Base-by-base conservation (phyloP, 2,329 filamentous ascomycete genomes). In the Aspergillus arachidicola region DNA sequence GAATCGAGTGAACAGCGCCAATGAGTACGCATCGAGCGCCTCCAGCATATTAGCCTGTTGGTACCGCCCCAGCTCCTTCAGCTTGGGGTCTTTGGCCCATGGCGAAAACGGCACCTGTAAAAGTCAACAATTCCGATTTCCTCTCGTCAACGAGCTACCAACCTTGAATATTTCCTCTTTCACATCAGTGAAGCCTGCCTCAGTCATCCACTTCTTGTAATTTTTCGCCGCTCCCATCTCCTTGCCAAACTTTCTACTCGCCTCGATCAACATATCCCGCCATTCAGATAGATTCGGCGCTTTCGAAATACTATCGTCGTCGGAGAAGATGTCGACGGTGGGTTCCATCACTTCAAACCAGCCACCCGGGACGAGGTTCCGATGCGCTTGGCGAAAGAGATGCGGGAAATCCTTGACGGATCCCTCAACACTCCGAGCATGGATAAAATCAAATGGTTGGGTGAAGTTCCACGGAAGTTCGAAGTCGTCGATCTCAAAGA, bases 141-240 rank as follows among this genome's bases (percentile, higher is more conserved):
- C 23, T 10, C 6, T 9, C 21, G 7, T 23, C 54, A 4, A 60
- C 45, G 12, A 45, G 53, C 58, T 43, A 58, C 58, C 36, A 11
- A 85, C 73, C 68, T 84, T 83, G 68, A 78, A 83, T 6, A 82
- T 68, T 2, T 79, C 73, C 68, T 86, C 81, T 0, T 74, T 73
- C 0, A 88, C 81, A 59, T 86, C 80, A 51, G 79, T 75, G 65
- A 88, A 88, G 0, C 86, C 86, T 0, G 81, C 84, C 14, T 83
- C 82, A 3, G 76, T 73, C 68, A 87, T 78, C 59, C 81, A 78
- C 48, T 77, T 72, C 64, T 78, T 76, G 43, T 80, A 75, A 14
- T 76, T 67, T 30, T 75, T 64, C 48, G 75, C 76, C 26, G 78
- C 72, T 48, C 73, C 70, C 69, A 78, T 70, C 6, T 65, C 66